phyloP scores from a whole-genome alignment of 2,329 filamentous ascomycete genomes.

The Monilinia fructigena region DNA sequence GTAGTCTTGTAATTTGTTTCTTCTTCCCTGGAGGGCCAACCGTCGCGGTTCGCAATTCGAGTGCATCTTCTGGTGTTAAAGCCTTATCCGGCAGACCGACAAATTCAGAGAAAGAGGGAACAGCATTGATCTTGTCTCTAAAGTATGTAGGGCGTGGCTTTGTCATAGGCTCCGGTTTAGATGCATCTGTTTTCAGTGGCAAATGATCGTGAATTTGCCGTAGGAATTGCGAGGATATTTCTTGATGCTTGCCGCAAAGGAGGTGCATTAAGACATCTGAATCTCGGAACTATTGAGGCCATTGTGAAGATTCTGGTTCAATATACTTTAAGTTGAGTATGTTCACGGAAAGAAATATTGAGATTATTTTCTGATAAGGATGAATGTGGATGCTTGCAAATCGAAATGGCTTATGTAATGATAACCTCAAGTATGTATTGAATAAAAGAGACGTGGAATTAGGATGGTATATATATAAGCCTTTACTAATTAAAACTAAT shows the following conservation, averaged over 20 bases:
- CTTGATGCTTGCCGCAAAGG: conserved; percentile 33
- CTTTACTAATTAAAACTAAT: too few relatives aligned
- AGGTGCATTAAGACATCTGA: conserved; percentile 37
- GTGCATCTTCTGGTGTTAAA: conserved; percentile 54
- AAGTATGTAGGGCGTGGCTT: conserved; percentile 41
- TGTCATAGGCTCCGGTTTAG: conserved; percentile 29
- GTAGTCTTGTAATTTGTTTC: conserved; percentile 70
- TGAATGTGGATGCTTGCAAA: conserved; percentile 15
- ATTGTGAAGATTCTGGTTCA: conserved; percentile 17
- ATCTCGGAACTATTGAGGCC: conserved; percentile 35
- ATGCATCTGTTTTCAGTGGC: conserved; percentile 38
- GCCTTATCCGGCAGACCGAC: conserved; percentile 46
- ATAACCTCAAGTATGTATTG: too few relatives aligned
- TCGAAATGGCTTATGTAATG: conserved; percentile 13
- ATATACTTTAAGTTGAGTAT: background rate
- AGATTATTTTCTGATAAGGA: conserved; percentile 23
- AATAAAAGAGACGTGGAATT: too few relatives aligned
- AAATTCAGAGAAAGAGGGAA: conserved; percentile 60
- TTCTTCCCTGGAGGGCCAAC: conserved; percentile 63
- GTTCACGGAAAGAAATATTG: conserved; percentile 8
- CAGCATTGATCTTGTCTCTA: conserved; percentile 41
- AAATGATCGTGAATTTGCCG: conserved; percentile 32
- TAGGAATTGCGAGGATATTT: conserved; percentile 27
- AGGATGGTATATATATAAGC: too few relatives aligned
- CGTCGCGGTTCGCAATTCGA: conserved; percentile 59